phyloP scores from a whole-genome alignment of 2,329 filamentous ascomycete species.

The Chrysosporium queenslandicum region DNA sequence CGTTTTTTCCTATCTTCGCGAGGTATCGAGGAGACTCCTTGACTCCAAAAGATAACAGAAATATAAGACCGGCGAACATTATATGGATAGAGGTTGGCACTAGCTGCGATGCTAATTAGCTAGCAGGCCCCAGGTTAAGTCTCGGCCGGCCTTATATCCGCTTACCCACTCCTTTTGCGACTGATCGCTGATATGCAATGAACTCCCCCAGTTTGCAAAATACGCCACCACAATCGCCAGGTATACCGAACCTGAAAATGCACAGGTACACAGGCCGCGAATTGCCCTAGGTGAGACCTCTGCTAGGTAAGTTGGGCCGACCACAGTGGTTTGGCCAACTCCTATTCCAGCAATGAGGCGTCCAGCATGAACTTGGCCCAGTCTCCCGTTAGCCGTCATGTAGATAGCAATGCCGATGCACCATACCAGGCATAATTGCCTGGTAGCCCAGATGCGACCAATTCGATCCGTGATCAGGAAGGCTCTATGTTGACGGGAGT shows the following conservation, averaged over 20 bases:
- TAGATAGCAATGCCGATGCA: slow-evolving; percentile 37
- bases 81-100: slow-evolving; percentile 66
- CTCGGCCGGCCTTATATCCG: neutral
- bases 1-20: slow-evolving; percentile 52
- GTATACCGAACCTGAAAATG: slow-evolving; percentile 63
- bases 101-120: slow-evolving; percentile 19
- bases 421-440: slow-evolving; percentile 36
- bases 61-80: slow-evolving; percentile 65
- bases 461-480: slow-evolving; percentile 42
- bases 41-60: slow-evolving; percentile 58
- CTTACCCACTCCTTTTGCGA: slow-evolving; percentile 42
- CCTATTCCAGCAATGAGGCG: slow-evolving; percentile 38
- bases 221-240: slow-evolving; percentile 69
- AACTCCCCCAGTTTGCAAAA: slow-evolving; percentile 60
- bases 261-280: slow-evolving; percentile 62
- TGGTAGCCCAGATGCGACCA: slow-evolving; percentile 33
- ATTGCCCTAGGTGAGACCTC: slow-evolving; percentile 61
- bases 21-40: slow-evolving; percentile 62
- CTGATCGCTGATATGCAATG: slow-evolving; percentile 41
- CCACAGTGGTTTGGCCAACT: slow-evolving; percentile 36
- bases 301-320: slow-evolving; percentile 58
- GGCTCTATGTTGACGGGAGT: slow-evolving; percentile 32
- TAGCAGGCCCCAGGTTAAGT: neutral
- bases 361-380: slow-evolving; percentile 37
- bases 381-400: slow-evolving; percentile 31